A percentile compares a stretch with the other conserved stretches of the same genome.
Evolutionary conservation across 176 grass and related monocot genomes (phyloP).

Genomic region (Carex myosuroides): DNA sequence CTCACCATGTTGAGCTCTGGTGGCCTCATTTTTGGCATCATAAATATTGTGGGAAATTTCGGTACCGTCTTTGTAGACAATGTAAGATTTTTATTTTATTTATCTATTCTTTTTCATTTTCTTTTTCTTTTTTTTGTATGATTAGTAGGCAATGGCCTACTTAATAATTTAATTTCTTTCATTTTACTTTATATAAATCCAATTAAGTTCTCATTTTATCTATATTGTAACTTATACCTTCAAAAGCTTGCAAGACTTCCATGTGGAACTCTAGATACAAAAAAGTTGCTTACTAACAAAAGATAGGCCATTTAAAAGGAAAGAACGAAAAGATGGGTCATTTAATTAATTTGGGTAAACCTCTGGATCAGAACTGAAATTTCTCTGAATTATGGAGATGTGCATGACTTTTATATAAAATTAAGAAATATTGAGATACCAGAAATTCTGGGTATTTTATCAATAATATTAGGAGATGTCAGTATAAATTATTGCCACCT

Average conservation of each 20-base stretch:
- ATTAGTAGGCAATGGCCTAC: too few species aligned
- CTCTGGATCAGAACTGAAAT: not conserved
- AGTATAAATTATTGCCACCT: not conserved
- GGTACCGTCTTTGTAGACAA: conserved; percentile 77
- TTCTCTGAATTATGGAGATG: not conserved
- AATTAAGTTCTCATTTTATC: too few species aligned
- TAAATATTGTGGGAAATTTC: conserved; percentile 68
- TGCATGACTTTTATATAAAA: not conserved
- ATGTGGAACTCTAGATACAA: not conserved
- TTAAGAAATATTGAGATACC: not conserved
- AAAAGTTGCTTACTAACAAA: not conserved
- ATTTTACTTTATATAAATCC: not conserved
- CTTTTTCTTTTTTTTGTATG: not conserved
- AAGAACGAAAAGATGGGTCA: not conserved
- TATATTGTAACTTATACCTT: not conserved
- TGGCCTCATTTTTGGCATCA: conserved; percentile 68
- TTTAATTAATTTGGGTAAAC: not conserved
- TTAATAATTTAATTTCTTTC: not conserved
- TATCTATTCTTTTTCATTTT: not conserved
- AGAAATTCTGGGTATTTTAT: not conserved
- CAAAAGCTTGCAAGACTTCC: not conserved
- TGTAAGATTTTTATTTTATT: conserved; percentile 21
- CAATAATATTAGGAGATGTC: not conserved
- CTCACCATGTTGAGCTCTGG: conserved; percentile 77
- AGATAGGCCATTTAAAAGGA: not conserved